phyloP scores from a whole-genome alignment of 805 yeast genomes.

The Myxozyma neglecta region DNA sequence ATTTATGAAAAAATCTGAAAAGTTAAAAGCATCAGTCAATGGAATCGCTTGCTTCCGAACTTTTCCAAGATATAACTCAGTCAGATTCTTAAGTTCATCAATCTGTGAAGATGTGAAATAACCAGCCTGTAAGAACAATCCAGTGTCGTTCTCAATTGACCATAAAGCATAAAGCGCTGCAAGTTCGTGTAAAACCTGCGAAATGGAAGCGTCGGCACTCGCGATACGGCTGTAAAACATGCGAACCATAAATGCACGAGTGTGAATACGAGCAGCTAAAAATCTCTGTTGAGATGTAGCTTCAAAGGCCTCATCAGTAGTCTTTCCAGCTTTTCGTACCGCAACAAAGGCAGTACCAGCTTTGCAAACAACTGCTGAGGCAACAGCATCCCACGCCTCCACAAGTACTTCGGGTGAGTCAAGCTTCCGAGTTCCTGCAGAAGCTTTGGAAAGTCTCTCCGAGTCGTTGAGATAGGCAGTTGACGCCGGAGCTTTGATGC shows the following conservation, averaged over 20 bases:
- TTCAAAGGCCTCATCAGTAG: constrained; percentile 42
- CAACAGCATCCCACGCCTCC: constrained; percentile 43
- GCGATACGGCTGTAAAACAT: constrained; percentile 43
- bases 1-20: constrained; percentile 76
- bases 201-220: constrained; percentile 45
- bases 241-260: constrained; percentile 43
- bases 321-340: constrained; percentile 34
- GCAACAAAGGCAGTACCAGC: constrained; percentile 39
- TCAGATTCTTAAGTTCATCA: constrained; percentile 46
- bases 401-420: constrained; percentile 23
- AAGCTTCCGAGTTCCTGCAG: constrained; percentile 20
- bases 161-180: constrained; percentile 64
- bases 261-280: constrained; percentile 44
- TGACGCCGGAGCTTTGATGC: constrained; percentile 50
- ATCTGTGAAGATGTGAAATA: constrained; percentile 54
- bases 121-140: constrained; percentile 66
- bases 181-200: constrained; percentile 52
- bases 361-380: constrained; percentile 39
- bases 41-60: constrained; percentile 71
- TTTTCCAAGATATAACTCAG: constrained; percentile 49
- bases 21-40: constrained; percentile 79
- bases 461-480: constrained; percentile 45
- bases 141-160: constrained; percentile 68
- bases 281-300: constrained; percentile 45
- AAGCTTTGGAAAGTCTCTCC: constrained; percentile 5